Evolutionary conservation across 129 eudicot species (phyloP).

Genomic region (Ambrosia trifida): DNA sequence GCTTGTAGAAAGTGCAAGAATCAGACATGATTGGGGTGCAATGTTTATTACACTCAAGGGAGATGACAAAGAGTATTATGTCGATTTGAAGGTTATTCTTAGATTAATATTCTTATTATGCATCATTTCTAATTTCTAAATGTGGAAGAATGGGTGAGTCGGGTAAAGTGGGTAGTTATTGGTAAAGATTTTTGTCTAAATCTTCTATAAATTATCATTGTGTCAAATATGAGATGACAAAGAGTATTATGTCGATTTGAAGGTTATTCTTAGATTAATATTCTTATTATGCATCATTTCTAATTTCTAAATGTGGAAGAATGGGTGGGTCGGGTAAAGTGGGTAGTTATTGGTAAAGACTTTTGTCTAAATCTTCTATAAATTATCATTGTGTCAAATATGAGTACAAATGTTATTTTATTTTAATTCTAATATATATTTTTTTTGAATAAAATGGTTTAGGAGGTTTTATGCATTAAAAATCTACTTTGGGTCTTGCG

Average conservation of each 20-base stretch:
- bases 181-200: background rate
- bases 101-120: background rate
- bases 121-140: background rate
- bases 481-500: background rate
- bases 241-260: conserved; percentile 68
- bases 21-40: conserved; percentile 90
- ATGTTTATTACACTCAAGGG: conserved; percentile 78
- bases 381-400: background rate
- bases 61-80: conserved; percentile 70
- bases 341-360: background rate
- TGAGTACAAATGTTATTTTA: background rate
- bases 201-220: background rate
- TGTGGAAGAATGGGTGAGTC: background rate
- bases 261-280: conserved; percentile 38
- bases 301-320: background rate
- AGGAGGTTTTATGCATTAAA: background rate
- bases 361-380: background rate
- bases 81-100: conserved; percentile 57
- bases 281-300: background rate
- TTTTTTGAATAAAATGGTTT: conserved; percentile 3
- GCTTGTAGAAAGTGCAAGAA: conserved; percentile 70
- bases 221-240: background rate
- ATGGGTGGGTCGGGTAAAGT: background rate
- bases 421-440: background rate
- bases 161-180: background rate